Evolutionary conservation across 2,329 filamentous ascomycete genomes (phyloP), one percentile per base, ranked within the genome.

Genomic region (Raffaelea arxii): DNA sequence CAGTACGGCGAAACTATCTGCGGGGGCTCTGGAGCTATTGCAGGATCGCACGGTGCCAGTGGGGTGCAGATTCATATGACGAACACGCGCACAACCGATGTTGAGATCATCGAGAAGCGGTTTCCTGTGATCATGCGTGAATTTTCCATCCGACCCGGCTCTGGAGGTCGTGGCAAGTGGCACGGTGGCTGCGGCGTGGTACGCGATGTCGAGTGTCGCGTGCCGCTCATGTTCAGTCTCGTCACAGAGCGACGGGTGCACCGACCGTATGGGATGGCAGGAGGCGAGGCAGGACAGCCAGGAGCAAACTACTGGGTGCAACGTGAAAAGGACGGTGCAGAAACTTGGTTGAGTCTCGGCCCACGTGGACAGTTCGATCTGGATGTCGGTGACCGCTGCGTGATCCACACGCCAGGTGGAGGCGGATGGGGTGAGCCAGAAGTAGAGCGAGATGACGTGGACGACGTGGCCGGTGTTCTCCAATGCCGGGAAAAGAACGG

Each of bases 301-400:
- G 91, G 91, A 0, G 66, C 89, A 50, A 97, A 96, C 55, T 69
- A 92, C 39, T 96, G 91, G 91, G 80, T 92, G 22, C 71, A 86
- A 9, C 82, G 22, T 21, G 25, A 43, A 11, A 3, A 25, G 11
- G 41, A 44, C 25, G 44, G 40, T 10, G 19, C 7, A 11, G 40
- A 49, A 6, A 25, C 25, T 27, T 70, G 72, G 46, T 81, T 89
- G 56, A 89, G 85, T 56, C 60, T 90, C 30, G 85, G 85, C 1
- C 83, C 78, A 1, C 90, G 90, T 70, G 90, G 89, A 54, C 86
- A 80, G 23, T 84, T 84, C 16, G 72, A 74, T 16, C 88, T 91
- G 83, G 71, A 79, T 58, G 70, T 80, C 0, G 86, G 86, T 0
- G 86, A 91, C 58, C 69, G 84, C 6, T 88, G 90, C 56, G 84